Conservation (phyloP, 2,329 filamentous ascomycete species). For the Xylariales sp. region DNA sequence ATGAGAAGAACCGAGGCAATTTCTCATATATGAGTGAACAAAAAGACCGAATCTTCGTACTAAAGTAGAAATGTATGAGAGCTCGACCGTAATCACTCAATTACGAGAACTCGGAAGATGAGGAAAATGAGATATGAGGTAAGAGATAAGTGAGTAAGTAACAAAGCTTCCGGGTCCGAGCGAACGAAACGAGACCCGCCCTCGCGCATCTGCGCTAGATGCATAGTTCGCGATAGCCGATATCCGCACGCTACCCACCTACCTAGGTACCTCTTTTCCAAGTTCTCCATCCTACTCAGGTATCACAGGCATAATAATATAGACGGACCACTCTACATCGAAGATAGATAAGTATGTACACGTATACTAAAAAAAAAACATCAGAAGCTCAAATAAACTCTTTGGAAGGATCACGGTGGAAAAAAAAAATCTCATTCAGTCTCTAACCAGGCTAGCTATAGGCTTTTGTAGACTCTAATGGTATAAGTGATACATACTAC, state of each 20-base stretch:
- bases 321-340: too few species aligned
- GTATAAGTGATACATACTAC: conserved; percentile 24
- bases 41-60: not conserved
- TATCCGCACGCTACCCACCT: conserved; percentile 2
- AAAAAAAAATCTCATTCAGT: not conserved
- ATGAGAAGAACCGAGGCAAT: not conserved
- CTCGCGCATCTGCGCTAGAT: conserved; percentile 10
- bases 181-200: not conserved
- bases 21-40: not conserved
- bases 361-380: not conserved
- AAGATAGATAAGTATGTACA: too few species aligned
- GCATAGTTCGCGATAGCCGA: conserved; percentile 13
- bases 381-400: not conserved
- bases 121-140: not conserved
- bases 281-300: too few species aligned
- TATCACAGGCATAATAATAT: too few species aligned
- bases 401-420: too few species aligned
- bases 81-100: too few species aligned
- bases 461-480: conserved; percentile 29
- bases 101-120: not conserved
- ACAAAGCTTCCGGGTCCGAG: too few species aligned
- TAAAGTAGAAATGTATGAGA: not conserved
- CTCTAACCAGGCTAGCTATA: not conserved
- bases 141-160: too few species aligned
- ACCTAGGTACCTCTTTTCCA: too few species aligned